phyloP scores from a whole-genome alignment of 345 rosid genomes.

The Eucalyptus polybractea region DNA sequence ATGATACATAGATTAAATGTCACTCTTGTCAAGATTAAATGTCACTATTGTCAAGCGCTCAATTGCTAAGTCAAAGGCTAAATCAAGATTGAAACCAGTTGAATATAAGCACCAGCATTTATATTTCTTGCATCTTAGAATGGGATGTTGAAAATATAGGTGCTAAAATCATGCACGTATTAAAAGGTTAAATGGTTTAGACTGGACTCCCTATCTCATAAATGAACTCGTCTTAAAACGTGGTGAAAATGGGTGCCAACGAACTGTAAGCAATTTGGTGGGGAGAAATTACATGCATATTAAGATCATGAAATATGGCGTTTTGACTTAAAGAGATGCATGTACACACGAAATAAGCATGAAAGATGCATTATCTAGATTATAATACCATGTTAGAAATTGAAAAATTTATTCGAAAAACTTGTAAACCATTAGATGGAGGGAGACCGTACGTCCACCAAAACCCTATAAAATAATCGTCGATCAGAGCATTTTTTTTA shows the following conservation, averaged over 20 bases:
- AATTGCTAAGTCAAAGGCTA: neutral
- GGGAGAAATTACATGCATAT: neutral
- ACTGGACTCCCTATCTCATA: neutral
- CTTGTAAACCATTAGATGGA: neutral
- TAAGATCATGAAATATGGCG: neutral
- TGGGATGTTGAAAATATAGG: neutral
- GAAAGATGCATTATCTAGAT: neutral
- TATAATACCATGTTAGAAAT: neutral
- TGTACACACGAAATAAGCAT: neutral
- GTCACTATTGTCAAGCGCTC: neutral
- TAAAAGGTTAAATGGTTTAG: neutral
- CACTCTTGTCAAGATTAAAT: neutral
- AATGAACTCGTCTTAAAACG: neutral
- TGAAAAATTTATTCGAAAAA: neutral
- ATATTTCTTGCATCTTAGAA: neutral
- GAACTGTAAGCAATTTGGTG: neutral
- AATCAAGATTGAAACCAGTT: neutral
- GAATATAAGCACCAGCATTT: neutral
- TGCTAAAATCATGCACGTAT: neutral
- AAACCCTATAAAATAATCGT: neutral
- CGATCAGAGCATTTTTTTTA: too few relatives aligned
- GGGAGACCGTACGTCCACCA: neutral
- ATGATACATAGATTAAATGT: neutral
- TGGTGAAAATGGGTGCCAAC: neutral
- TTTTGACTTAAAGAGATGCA: neutral